A percentile compares a stretch with the other conserved stretches of the same genome.
phyloP scores from a whole-genome alignment of 139 green algal species.

The Chlamydomonas sphaeroides region DNA sequence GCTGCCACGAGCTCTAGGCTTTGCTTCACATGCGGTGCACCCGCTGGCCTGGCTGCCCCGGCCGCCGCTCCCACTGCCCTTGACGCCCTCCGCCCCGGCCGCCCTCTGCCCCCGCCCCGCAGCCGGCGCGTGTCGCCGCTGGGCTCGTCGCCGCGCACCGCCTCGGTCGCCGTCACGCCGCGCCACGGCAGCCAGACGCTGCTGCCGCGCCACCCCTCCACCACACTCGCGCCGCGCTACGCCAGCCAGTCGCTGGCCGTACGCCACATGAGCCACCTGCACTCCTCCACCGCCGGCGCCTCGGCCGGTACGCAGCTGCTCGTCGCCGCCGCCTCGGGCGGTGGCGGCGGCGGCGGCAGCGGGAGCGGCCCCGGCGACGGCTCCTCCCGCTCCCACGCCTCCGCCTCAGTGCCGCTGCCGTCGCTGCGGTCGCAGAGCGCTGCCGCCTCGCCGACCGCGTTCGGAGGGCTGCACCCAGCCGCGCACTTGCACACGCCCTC shows the following conservation, averaged over 20 bases:
- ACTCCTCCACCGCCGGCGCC: too few species aligned
- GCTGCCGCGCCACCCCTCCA: slow-evolving; percentile 5
- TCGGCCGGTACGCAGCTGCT: too few species aligned
- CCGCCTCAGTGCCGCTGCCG: slow-evolving; percentile 16
- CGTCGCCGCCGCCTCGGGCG: too few species aligned
- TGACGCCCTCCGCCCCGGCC: too few species aligned
- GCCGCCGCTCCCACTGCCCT: too few species aligned
- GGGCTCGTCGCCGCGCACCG: slow-evolving; percentile 21
- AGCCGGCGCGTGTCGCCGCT: slow-evolving; percentile 27
- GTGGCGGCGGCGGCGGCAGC: too few species aligned
- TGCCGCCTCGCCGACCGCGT: not conserved
- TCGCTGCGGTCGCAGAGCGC: not conserved
- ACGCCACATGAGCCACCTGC: not conserved
- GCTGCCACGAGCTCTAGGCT: too few species aligned
- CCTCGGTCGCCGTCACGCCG: slow-evolving; percentile 8
- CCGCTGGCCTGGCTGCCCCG: too few species aligned
- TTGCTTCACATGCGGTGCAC: too few species aligned
- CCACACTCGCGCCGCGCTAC: not conserved
- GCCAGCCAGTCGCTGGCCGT: slow-evolving; percentile 6
- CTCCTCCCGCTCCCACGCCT: not conserved
- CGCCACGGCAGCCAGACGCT: not conserved
- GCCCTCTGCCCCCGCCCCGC: too few species aligned
- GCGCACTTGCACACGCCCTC: not conserved
- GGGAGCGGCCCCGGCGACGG: too few species aligned
- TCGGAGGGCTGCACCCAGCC: not conserved